A percentile compares a stretch with the other conserved stretches of the same genome.
Evolutionary conservation across 2,329 filamentous ascomycete species (phyloP).

Genomic region (Pestalotiopsis sp.): DNA sequence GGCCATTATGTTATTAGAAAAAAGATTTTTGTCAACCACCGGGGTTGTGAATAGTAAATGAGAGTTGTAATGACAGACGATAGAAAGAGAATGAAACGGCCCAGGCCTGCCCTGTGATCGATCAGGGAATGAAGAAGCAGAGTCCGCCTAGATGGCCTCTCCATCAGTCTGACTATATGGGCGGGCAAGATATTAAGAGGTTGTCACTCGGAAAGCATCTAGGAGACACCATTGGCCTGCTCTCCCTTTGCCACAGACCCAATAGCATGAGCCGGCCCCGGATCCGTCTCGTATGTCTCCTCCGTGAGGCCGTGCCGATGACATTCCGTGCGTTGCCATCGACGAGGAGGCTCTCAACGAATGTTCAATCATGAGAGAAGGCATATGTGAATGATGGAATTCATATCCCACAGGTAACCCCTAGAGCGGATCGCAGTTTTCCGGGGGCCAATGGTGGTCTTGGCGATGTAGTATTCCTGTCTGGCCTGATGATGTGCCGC

Average conservation of each 20-base stretch:
- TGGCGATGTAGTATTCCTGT: slow-evolving; percentile 7
- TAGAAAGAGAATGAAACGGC: slow-evolving; percentile 9
- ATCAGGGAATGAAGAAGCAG: slow-evolving; percentile 3
- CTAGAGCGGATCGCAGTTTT: background rate
- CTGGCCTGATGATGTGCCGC: slow-evolving; percentile 15
- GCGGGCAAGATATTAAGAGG: background rate
- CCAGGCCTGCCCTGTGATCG: slow-evolving; percentile 8
- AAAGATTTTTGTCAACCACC: background rate
- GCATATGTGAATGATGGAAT: slow-evolving; percentile 5
- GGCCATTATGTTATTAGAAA: slow-evolving; percentile 24
- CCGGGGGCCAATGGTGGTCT: slow-evolving; percentile 1
- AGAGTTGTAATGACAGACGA: slow-evolving; percentile 7
- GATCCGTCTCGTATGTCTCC: slow-evolving; percentile 10
- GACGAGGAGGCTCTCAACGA: background rate
- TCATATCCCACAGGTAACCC: background rate
- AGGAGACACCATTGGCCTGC: background rate
- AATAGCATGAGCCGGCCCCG: slow-evolving; percentile 11
- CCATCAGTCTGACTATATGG: background rate
- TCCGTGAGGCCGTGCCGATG: slow-evolving; percentile 3
- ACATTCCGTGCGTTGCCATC: background rate
- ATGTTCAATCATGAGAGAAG: background rate
- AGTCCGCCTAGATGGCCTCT: background rate
- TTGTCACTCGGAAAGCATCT: background rate
- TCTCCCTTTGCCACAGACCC: background rate
- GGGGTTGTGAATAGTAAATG: slow-evolving; percentile 6